phyloP scores from a whole-genome alignment of 2,329 filamentous ascomycete species.

The Botrytis paeoniae region DNA sequence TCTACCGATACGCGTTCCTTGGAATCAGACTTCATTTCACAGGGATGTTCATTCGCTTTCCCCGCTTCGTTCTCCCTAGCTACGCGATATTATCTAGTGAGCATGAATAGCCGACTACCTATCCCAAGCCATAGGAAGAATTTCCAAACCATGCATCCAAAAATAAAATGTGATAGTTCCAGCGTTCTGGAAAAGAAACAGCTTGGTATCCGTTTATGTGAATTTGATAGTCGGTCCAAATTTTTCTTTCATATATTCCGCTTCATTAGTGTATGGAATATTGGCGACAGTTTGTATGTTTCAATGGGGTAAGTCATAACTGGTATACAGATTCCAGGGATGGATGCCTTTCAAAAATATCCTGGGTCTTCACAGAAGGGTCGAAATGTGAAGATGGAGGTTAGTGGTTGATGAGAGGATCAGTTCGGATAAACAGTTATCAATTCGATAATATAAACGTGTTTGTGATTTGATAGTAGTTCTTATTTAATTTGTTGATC shows the following conservation, averaged over 20 bases:
- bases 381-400: background rate
- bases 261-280: background rate
- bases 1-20: background rate
- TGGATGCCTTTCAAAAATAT: fast-evolving
- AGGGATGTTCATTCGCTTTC: background rate
- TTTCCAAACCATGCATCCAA: background rate
- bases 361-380: background rate
- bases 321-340: fast-evolving
- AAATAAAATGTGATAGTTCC: background rate
- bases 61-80: background rate
- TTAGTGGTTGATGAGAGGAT: no score
- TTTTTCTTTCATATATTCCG: background rate
- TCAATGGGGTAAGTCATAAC: no score
- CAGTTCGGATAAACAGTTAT: no score
- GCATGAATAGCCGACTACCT: fast-evolving
- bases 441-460: no score
- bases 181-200: background rate
- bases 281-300: no score
- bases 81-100: background rate
- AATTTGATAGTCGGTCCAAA: background rate
- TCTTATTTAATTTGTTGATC: no score
- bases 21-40: background rate
- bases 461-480: no score
- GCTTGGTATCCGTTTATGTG: background rate
- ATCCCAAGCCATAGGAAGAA: background rate